Percentiles rank a stretch among this genome's conserved stretches.
Evolutionary conservation across 2,329 filamentous ascomycete species (phyloP).

Genomic region (Bipolaris cookei): DNA sequence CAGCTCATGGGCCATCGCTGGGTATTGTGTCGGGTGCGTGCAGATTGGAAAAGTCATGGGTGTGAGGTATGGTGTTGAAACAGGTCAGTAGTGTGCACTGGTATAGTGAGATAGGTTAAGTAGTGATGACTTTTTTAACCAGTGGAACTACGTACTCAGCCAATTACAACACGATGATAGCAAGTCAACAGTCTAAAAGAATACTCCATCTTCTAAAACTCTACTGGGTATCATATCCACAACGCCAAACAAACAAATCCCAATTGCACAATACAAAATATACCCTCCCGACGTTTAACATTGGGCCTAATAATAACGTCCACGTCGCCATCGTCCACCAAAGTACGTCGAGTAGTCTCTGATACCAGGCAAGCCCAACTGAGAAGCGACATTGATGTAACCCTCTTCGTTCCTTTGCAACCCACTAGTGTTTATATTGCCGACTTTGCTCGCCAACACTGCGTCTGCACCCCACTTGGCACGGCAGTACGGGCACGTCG

Average conservation of each 20-base stretch:
- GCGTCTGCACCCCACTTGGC: conserved; percentile 59
- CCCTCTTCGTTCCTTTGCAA: conserved; percentile 57
- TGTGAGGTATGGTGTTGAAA: too few species aligned
- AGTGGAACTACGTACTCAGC: too few species aligned
- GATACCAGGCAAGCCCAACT: conserved; percentile 63
- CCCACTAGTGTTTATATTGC: conserved; percentile 55
- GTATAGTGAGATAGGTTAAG: too few species aligned
- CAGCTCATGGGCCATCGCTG: too few species aligned
- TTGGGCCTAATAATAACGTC: conserved; percentile 3
- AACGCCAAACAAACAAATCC: conserved; percentile 4
- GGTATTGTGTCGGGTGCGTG: too few species aligned
- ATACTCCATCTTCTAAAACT: too few species aligned
- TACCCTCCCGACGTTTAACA: neutral
- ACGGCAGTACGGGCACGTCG: conserved; percentile 68
- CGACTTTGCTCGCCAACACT: conserved; percentile 47
- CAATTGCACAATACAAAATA: neutral
- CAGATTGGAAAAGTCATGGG: too few species aligned
- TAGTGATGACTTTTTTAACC: too few species aligned
- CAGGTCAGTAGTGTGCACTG: too few species aligned
- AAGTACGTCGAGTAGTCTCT: conserved; percentile 48
- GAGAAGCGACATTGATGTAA: conserved; percentile 66
- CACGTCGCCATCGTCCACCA: conserved; percentile 5
- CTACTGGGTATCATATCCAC: neutral
- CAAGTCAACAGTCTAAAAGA: too few species aligned
- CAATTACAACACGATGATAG: too few species aligned